A percentile compares a stretch with the other conserved stretches of the same genome.
These are phyloP conservation scores for Agaricales sp. DNA, from an alignment of 1,284 basidiomycete genomes.

Conservation along the genomic window DNA sequence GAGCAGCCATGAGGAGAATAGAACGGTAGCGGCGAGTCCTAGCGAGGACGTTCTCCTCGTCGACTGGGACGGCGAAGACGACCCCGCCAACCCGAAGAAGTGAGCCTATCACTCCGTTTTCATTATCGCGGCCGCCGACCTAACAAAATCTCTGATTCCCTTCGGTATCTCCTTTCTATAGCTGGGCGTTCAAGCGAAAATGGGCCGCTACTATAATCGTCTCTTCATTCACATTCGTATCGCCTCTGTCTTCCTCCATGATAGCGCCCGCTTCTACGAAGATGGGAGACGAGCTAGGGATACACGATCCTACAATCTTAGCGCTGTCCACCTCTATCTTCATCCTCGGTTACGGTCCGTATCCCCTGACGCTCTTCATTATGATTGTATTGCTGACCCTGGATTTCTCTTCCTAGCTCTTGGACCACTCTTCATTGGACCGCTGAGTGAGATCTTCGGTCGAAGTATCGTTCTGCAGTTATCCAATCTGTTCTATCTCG, in stretches of 20 bases:
- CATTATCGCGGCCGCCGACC: too few relatives aligned
- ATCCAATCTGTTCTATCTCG: conserved; percentile 31
- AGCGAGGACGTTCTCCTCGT: conserved; percentile 32
- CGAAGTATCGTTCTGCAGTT: conserved; percentile 24
- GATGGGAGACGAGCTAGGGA: conserved; percentile 44
- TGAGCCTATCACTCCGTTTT: conserved; percentile 19
- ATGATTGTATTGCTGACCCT: conserved; percentile 2
- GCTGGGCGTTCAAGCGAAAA: conserved; percentile 51
- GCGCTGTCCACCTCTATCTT: conserved; percentile 61
- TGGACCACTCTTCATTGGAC: conserved; percentile 41
- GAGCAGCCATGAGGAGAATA: too few relatives aligned
- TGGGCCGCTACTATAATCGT: conserved; percentile 54
- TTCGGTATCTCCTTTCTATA: conserved; percentile 17
- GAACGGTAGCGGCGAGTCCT: too few relatives aligned
- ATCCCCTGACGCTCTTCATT: not conserved
- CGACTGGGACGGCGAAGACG: conserved; percentile 53
- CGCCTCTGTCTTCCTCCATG: conserved; percentile 62
- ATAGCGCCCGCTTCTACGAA: conserved; percentile 53
- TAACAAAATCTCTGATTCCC: not conserved
- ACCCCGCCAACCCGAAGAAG: conserved; percentile 60
- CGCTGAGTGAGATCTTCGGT: conserved; percentile 37
- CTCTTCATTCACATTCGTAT: conserved; percentile 57
- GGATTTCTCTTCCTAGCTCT: conserved; percentile 12
- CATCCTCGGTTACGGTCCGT: conserved; percentile 51
- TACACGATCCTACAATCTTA: conserved; percentile 39